A percentile compares a stretch with the other conserved stretches of the same genome.
These are phyloP conservation scores for Thraustochytrium sp. DNA, from an alignment of 352 stramenopile genomes.

Conservation along the genomic window DNA sequence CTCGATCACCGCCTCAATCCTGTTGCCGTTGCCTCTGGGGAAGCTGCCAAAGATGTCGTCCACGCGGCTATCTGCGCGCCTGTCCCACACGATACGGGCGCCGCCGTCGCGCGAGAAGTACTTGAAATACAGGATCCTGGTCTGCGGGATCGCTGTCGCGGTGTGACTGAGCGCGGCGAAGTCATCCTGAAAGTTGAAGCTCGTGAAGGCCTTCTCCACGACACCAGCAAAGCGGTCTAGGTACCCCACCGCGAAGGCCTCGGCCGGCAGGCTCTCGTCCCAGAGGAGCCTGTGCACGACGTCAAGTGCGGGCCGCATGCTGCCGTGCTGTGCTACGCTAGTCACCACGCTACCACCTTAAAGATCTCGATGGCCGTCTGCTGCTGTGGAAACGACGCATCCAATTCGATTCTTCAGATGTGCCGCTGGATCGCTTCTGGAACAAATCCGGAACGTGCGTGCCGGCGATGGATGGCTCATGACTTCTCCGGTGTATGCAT, in stretches of 20 bases:
- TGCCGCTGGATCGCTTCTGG: too few species aligned
- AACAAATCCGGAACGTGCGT: too few species aligned
- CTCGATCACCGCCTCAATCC: neutral
- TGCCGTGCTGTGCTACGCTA: neutral
- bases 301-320: conserved; percentile 47
- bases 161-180: neutral
- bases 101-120: neutral
- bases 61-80: neutral
- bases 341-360: too few species aligned
- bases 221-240: conserved; percentile 48
- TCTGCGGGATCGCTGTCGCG: neutral
- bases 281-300: conserved; percentile 47
- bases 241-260: conserved; percentile 46
- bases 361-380: too few species aligned
- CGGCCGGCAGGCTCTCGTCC: conserved; percentile 19
- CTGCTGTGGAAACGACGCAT: too few species aligned
- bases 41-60: neutral
- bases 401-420: too few species aligned
- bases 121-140: neutral
- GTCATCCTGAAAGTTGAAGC: neutral
- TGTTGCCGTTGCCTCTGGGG: neutral
- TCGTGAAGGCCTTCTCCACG: conserved; percentile 43
- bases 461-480: too few species aligned
- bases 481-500: too few species aligned
- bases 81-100: neutral